Evolutionary conservation across 257 asterid genomes (phyloP).

Genomic region (Hygrophila difformis): DNA sequence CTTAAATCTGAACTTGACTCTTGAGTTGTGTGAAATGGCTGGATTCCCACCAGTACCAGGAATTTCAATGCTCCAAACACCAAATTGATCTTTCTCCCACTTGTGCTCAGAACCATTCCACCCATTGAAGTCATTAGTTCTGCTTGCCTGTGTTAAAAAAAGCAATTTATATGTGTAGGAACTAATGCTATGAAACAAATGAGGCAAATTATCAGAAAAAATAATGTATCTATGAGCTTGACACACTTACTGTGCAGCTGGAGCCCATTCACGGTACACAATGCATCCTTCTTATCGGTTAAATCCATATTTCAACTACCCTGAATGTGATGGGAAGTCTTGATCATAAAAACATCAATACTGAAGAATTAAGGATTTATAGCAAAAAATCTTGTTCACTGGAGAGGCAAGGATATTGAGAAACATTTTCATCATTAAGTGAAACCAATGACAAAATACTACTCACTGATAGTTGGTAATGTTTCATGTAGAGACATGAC

Average conservation of each 20-base stretch:
- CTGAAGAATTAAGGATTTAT: neutral
- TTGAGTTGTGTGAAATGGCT: slow-evolving; percentile 80
- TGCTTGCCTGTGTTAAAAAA: slow-evolving; percentile 62
- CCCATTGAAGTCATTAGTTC: slow-evolving; percentile 82
- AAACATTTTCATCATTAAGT: too few relatives aligned
- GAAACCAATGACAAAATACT: neutral
- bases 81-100: slow-evolving; percentile 76
- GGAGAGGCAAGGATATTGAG: too few relatives aligned
- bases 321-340: slow-evolving; percentile 26
- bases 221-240: slow-evolving; percentile 13
- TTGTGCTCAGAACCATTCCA: slow-evolving; percentile 83
- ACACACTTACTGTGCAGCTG: slow-evolving; percentile 85
- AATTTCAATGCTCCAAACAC: slow-evolving; percentile 84
- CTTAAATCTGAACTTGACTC: slow-evolving; percentile 83
- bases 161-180: neutral
- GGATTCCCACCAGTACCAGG: slow-evolving; percentile 59
- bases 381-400: neutral
- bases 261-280: slow-evolving; percentile 92
- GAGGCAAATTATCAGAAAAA: neutral
- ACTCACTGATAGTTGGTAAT: too few relatives aligned
- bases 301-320: slow-evolving; percentile 75
- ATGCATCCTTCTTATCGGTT: slow-evolving; percentile 70
- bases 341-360: slow-evolving; percentile 11
- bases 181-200: slow-evolving; percentile 1
- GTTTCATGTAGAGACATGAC: too few relatives aligned